Conservation (phyloP, 2,329 filamentous ascomycete species). For the Fusarium agapanthi region DNA sequence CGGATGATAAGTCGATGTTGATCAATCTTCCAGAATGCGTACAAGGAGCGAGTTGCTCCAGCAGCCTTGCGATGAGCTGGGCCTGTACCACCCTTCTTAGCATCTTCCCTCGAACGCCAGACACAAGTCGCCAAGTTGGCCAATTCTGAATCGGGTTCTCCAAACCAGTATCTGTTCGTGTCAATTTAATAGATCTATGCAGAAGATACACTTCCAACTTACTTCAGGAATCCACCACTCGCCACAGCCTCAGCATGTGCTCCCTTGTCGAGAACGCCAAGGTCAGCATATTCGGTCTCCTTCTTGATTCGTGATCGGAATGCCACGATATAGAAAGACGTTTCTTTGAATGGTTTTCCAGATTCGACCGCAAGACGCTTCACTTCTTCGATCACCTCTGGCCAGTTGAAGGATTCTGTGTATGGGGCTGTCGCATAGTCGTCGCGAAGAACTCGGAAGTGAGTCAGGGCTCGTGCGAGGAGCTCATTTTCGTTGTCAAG, state of each 20-base stretch:
- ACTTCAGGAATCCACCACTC: slow-evolving; percentile 85
- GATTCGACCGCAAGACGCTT: slow-evolving; percentile 57
- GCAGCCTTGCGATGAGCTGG: slow-evolving; percentile 71
- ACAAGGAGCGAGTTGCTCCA: slow-evolving; percentile 70
- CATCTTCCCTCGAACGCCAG: slow-evolving; percentile 69
- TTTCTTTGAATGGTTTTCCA: slow-evolving; percentile 64
- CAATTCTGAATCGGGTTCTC: slow-evolving; percentile 72
- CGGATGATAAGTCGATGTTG: slow-evolving; percentile 74
- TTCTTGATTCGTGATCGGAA: slow-evolving; percentile 80
- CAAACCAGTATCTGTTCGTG: slow-evolving; percentile 81
- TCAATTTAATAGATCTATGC: slow-evolving; percentile 22
- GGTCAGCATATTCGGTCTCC: slow-evolving; percentile 71
- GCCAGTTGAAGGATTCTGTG: slow-evolving; percentile 80
- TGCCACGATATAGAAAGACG: slow-evolving; percentile 82
- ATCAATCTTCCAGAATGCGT: slow-evolving; percentile 74
- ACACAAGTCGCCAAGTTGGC: slow-evolving; percentile 85
- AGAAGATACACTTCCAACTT: slow-evolving; percentile 37
- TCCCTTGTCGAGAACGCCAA: slow-evolving; percentile 78
- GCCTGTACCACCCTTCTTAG: slow-evolving; percentile 66
- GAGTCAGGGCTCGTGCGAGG: slow-evolving; percentile 75
- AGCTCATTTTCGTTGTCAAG: slow-evolving; percentile 73
- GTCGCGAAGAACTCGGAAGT: slow-evolving; percentile 66
- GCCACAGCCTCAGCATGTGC: slow-evolving; percentile 82
- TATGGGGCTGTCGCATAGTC: slow-evolving; percentile 85
- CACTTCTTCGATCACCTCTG: slow-evolving; percentile 67